These are phyloP conservation scores for Leccinum pachyderme DNA, from an alignment of 1,284 basidiomycete genomes.

Conservation along the genomic window DNA sequence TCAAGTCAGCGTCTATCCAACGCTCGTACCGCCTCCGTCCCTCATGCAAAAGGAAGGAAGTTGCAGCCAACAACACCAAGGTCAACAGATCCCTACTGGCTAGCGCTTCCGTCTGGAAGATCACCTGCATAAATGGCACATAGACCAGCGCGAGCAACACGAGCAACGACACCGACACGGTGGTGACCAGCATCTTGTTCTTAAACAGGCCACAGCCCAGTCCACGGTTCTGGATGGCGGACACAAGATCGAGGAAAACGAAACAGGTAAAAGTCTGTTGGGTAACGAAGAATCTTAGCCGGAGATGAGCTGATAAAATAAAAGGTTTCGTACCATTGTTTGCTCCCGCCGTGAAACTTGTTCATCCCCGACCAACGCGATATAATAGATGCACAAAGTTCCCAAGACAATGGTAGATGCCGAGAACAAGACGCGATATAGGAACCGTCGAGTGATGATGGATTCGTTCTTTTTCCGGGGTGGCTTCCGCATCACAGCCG, in stretches of 20 bases:
- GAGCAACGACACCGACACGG: constrained; percentile 81
- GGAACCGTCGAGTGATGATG: constrained; percentile 74
- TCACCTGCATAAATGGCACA: constrained; percentile 83
- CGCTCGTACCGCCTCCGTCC: constrained; percentile 77
- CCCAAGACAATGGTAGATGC: constrained; percentile 89
- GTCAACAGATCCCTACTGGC: constrained; percentile 66
- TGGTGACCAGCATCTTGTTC: constrained; percentile 88
- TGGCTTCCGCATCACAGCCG: constrained; percentile 84
- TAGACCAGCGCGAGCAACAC: constrained; percentile 88
- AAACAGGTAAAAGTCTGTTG: constrained; percentile 88
- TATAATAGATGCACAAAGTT: constrained; percentile 85
- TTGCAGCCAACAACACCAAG: constrained; percentile 68
- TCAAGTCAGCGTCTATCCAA: constrained; percentile 38
- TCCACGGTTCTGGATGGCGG: constrained; percentile 92
- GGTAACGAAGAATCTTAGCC: neutral
- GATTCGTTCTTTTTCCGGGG: constrained; percentile 88
- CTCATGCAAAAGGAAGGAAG: constrained; percentile 79
- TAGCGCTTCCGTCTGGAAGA: constrained; percentile 93
- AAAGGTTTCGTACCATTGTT: constrained; percentile 73
- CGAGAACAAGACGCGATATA: constrained; percentile 84
- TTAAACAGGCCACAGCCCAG: constrained; percentile 74
- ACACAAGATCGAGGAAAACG: constrained; percentile 95
- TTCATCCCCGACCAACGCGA: constrained; percentile 74
- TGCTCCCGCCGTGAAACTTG: constrained; percentile 83
- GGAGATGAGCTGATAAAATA: neutral